phyloP scores from a whole-genome alignment of 2,329 filamentous ascomycete genomes.

The Cladosporium sp. region DNA sequence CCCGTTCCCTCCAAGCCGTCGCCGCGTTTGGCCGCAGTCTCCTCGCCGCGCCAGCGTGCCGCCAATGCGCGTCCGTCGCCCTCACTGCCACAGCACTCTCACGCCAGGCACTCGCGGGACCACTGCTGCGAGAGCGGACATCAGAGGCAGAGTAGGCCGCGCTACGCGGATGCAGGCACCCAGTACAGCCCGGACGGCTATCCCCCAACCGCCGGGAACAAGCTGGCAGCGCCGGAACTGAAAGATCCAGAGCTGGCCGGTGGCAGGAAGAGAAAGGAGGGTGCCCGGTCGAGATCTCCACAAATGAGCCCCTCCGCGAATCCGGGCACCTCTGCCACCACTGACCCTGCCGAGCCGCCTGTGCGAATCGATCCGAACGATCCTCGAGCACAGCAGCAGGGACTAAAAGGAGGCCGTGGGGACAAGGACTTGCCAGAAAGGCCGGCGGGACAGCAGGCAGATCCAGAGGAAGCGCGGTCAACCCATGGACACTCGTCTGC shows the following conservation, averaged over 20 bases:
- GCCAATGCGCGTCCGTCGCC: conserved; percentile 7
- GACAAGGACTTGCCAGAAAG: background rate
- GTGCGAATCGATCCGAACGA: conserved; percentile 8
- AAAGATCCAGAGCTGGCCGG: conserved; percentile 11
- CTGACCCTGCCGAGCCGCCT: conserved; percentile 5
- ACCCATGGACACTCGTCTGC: conserved; percentile 27
- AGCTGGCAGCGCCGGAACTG: conserved; percentile 17
- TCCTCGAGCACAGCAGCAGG: background rate
- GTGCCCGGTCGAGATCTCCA: conserved; percentile 9
- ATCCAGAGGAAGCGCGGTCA: conserved; percentile 24
- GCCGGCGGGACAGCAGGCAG: conserved; percentile 4
- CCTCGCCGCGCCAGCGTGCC: conserved; percentile 9
- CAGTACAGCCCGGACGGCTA: conserved; percentile 49
- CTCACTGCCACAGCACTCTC: background rate
- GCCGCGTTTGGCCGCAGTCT: conserved; percentile 1
- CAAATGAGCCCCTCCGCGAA: conserved; percentile 15
- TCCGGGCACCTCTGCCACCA: background rate
- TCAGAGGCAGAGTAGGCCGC: background rate
- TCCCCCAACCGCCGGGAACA: conserved; percentile 36
- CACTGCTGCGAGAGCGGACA: conserved; percentile 7
- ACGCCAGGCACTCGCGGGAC: conserved; percentile 3
- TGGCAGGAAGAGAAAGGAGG: conserved; percentile 23
- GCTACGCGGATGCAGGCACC: conserved; percentile 43
- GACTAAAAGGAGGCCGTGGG: background rate
- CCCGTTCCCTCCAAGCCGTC: conserved; percentile 1